phyloP scores from a whole-genome alignment of 164 flowering plant genomes.

The Annona squamosa region DNA sequence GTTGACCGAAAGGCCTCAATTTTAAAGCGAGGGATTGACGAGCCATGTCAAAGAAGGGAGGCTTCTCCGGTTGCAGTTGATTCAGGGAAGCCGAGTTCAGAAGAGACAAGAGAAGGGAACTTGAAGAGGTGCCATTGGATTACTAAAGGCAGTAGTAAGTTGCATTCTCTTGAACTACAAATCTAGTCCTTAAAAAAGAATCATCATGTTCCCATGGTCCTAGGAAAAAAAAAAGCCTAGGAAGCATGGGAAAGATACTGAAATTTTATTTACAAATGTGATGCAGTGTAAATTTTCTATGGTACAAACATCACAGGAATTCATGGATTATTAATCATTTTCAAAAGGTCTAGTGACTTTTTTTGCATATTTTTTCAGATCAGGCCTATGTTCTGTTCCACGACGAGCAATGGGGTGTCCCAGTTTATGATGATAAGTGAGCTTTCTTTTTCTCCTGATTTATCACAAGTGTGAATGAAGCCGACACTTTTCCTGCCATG shows the following conservation, averaged over 20 bases:
- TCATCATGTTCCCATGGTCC: no score
- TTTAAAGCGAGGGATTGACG: background rate
- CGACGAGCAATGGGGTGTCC: constrained; percentile 89
- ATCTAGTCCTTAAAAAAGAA: background rate
- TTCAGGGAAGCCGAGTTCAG: constrained; percentile 8
- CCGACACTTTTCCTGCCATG: background rate
- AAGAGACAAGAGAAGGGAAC: constrained; percentile 22
- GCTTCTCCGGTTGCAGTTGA: background rate
- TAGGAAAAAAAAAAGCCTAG: no score
- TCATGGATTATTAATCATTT: no score
- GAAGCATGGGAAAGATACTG: no score
- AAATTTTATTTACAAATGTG: no score
- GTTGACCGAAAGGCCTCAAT: constrained; percentile 9
- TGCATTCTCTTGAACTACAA: background rate
- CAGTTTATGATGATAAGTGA: constrained; percentile 77
- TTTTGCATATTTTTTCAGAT: constrained; percentile 35
- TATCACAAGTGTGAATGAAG: no score
- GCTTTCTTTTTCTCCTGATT: constrained; percentile 5
- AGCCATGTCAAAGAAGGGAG: constrained; percentile 9
- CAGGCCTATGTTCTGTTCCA: constrained; percentile 61
- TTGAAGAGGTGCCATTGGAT: constrained; percentile 82
- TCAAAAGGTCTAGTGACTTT: background rate
- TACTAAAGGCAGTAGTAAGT: constrained; percentile 73
- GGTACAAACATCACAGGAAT: no score
- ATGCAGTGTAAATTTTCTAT: no score